A percentile compares a stretch with the other conserved stretches of the same genome.
Conservation (phyloP, 1,284 basidiomycete genomes). For the Naganishia sp. region DNA sequence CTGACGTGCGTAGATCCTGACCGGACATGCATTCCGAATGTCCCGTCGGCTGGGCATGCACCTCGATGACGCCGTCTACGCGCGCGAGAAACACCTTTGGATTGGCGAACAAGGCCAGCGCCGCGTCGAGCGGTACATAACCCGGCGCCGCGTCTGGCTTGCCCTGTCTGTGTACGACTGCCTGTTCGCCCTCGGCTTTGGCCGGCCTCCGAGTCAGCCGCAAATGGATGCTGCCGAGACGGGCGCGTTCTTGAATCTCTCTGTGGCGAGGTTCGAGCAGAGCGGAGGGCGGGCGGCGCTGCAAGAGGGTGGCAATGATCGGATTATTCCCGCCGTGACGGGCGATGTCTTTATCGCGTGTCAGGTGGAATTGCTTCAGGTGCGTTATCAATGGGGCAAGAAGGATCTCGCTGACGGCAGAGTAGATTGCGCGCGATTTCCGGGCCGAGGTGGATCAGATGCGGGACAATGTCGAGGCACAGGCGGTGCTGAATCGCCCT, state of each 20-base stretch:
- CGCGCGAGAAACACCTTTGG: slow-evolving; percentile 31
- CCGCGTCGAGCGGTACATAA: slow-evolving; percentile 39
- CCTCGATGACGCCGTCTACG: slow-evolving; percentile 37
- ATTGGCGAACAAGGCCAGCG: slow-evolving; percentile 37
- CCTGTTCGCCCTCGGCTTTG: slow-evolving; percentile 43
- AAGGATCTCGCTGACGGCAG: slow-evolving; percentile 1
- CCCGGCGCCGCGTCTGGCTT: slow-evolving; percentile 44
- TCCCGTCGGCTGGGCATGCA: slow-evolving; percentile 39
- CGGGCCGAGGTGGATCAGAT: slow-evolving; percentile 40
- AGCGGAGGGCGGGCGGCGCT: slow-evolving; percentile 28
- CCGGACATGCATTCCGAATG: slow-evolving; percentile 29
- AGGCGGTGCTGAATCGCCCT: slow-evolving; percentile 33
- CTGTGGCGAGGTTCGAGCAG: slow-evolving; percentile 30
- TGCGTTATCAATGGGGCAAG: not conserved
- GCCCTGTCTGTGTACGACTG: slow-evolving; percentile 42
- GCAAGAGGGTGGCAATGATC: slow-evolving; percentile 37
- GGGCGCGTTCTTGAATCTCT: slow-evolving; percentile 39
- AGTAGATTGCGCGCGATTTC: slow-evolving; percentile 40
- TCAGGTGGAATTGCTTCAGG: slow-evolving; percentile 41
- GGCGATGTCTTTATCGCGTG: slow-evolving; percentile 45
- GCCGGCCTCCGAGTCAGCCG: slow-evolving; percentile 41
- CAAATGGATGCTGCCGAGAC: slow-evolving; percentile 39
- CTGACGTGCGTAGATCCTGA: slow-evolving; percentile 19
- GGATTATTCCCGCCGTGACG: slow-evolving; percentile 37
- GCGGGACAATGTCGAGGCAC: slow-evolving; percentile 36